These are phyloP conservation scores for Parastagonospora avenae DNA, from an alignment of 2,329 filamentous ascomycete genomes.

Conservation along the genomic window DNA sequence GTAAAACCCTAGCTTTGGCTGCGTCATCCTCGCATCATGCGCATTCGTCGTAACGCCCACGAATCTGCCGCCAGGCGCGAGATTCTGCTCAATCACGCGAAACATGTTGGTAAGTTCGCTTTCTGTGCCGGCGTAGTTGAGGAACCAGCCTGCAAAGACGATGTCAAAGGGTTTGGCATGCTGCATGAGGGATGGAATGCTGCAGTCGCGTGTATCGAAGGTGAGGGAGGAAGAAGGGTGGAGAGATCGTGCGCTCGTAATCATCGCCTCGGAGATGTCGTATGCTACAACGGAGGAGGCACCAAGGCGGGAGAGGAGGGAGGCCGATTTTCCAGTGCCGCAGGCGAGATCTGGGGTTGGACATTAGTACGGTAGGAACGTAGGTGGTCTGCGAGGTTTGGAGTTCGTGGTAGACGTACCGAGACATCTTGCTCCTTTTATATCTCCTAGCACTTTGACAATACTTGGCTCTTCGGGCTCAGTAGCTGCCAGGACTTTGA, in stretches of 20 bases:
- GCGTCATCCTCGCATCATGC: conserved; percentile 17
- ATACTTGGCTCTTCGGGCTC: conserved; percentile 30
- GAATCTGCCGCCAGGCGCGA: conserved; percentile 20
- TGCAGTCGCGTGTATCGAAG: conserved; percentile 34
- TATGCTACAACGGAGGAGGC: conserved; percentile 25
- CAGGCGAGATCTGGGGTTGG: conserved; percentile 34
- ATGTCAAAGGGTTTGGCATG: conserved; percentile 20
- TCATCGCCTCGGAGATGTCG: conserved; percentile 38
- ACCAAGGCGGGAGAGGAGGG: conserved; percentile 27
- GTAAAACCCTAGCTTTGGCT: conserved; percentile 28
- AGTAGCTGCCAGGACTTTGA: conserved; percentile 27
- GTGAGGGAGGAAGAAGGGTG: conserved; percentile 25
- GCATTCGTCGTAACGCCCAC: conserved; percentile 34
- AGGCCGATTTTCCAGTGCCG: conserved; percentile 34
- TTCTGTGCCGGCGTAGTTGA: conserved; percentile 37
- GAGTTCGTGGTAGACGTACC: conserved; percentile 19
- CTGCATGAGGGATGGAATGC: conserved; percentile 10
- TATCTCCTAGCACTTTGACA: conserved; percentile 23
- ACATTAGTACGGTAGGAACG: not conserved
- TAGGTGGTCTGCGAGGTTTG: not conserved
- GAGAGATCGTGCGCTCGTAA: conserved; percentile 20
- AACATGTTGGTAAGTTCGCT: conserved; percentile 30
- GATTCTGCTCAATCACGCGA: conserved; percentile 21
- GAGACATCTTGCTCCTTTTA: conserved; percentile 29
- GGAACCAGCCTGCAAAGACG: conserved; percentile 39